Evolutionary conservation across 2,329 filamentous ascomycete genomes (phyloP).

Genomic region (Ceratocystis cubensis): DNA sequence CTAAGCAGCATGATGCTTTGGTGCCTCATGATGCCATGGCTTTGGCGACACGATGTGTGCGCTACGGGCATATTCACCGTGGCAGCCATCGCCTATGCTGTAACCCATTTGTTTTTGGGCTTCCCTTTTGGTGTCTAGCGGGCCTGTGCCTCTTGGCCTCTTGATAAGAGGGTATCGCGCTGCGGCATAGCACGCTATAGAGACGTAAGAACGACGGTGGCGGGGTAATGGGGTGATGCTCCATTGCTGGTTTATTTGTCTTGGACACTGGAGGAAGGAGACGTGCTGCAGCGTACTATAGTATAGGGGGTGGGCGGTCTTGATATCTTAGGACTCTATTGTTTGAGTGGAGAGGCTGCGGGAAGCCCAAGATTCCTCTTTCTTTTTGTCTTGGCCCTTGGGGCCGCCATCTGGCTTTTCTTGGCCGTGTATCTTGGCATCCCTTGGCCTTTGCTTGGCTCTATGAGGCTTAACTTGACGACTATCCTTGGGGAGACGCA

Average conservation of each 20-base stretch:
- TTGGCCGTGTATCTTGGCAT: background rate
- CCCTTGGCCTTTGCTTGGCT: slow-evolving; percentile 4
- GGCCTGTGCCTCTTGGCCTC: background rate
- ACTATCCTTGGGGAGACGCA: background rate
- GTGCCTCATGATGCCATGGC: background rate
- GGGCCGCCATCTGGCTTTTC: background rate
- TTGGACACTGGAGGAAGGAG: background rate
- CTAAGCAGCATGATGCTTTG: background rate
- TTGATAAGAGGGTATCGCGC: background rate
- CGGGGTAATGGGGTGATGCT: background rate
- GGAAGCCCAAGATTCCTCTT: background rate
- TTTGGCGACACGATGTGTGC: background rate
- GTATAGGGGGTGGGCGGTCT: background rate
- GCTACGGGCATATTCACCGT: too few species aligned
- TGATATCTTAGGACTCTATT: background rate
- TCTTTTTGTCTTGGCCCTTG: background rate
- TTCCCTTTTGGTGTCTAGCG: background rate
- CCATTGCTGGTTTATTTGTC: background rate
- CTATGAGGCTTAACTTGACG: slow-evolving; percentile 3
- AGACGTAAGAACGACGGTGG: background rate
- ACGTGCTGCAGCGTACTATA: background rate
- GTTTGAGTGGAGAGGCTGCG: background rate
- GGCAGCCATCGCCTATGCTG: background rate
- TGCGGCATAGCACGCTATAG: background rate
- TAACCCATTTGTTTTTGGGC: background rate